A percentile compares a stretch with the other conserved stretches of the same genome.
Conservation (phyloP, 2,329 filamentous ascomycete species). For the Phialemoniopsis sp. region DNA sequence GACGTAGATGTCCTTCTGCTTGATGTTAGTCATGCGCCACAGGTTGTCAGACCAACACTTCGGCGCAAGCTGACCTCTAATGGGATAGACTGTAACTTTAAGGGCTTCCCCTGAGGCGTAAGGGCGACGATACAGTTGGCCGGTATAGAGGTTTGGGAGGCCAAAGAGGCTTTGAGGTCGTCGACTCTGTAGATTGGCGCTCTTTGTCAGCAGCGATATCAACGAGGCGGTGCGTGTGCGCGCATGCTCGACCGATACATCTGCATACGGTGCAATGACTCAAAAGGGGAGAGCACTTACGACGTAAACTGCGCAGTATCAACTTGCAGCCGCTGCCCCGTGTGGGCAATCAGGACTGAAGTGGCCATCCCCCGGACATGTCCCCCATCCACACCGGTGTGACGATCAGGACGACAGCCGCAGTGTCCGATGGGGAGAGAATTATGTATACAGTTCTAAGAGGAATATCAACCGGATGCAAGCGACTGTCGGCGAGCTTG, state of each 20-base stretch:
- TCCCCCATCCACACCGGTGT: conserved; percentile 12
- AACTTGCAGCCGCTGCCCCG: conserved; percentile 78
- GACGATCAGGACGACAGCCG: background rate
- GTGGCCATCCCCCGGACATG: conserved; percentile 75
- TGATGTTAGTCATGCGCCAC: conserved; percentile 5
- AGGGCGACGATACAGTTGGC: conserved; percentile 79
- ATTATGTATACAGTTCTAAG: background rate
- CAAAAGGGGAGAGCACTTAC: conserved; percentile 40
- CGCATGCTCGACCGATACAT: too few relatives aligned
- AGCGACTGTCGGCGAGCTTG: too few relatives aligned
- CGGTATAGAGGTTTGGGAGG: conserved; percentile 69
- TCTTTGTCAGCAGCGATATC: conserved; percentile 12
- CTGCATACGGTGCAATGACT: conserved; percentile 1
- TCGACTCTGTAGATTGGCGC: conserved; percentile 58
- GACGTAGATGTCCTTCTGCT: conserved; percentile 80
- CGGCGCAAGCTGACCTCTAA: conserved; percentile 58
- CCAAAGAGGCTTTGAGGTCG: conserved; percentile 78
- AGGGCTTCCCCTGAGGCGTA: conserved; percentile 77
- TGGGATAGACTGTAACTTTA: conserved; percentile 75
- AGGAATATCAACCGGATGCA: background rate
- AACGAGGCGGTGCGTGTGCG: background rate
- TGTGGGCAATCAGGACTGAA: conserved; percentile 88
- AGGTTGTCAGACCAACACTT: background rate
- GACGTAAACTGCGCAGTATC: conserved; percentile 72
- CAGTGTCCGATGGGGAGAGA: too few relatives aligned